Conservation (phyloP, 768 basidiomycete genomes). For the Kwoniella sp. region DNA sequence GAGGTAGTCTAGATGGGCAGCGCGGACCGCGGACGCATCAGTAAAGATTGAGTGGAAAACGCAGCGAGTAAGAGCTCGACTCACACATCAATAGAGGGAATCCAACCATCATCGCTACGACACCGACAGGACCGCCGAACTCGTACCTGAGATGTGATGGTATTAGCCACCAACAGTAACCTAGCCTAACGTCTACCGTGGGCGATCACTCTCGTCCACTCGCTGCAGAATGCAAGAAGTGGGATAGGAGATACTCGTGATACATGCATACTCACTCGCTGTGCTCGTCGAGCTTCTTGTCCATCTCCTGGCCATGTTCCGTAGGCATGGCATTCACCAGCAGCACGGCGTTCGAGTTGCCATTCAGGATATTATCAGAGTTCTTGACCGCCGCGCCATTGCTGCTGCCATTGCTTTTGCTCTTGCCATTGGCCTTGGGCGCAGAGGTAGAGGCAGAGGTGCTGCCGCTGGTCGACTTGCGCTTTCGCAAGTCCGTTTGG, state of each 20-base stretch:
- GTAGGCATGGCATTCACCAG: slow-evolving; percentile 57
- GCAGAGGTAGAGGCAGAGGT: no score
- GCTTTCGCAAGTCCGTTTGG: slow-evolving; percentile 21
- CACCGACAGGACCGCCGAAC: slow-evolving; percentile 93
- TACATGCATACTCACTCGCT: slow-evolving; percentile 61
- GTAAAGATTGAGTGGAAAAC: neutral
- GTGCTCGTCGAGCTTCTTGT: slow-evolving; percentile 74
- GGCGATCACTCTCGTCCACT: neutral
- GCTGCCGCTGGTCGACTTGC: slow-evolving; percentile 27
- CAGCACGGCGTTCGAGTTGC: slow-evolving; percentile 31
- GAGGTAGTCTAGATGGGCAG: slow-evolving; percentile 67
- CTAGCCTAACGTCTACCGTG: no score
- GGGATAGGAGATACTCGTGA: neutral
- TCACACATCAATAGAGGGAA: slow-evolving; percentile 89
- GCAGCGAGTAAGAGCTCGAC: no score
- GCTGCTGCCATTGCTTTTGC: slow-evolving; percentile 5
- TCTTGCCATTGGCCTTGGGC: slow-evolving; percentile 6
- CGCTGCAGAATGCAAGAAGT: neutral
- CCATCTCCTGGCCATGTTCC: slow-evolving; percentile 72
- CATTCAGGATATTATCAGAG: slow-evolving; percentile 36
- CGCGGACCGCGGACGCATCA: no score
- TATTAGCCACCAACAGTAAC: neutral
- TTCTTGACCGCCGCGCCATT: slow-evolving; percentile 8
- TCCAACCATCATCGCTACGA: slow-evolving; percentile 86
- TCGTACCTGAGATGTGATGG: slow-evolving; percentile 68